Evolutionary conservation across 139 green algal genomes (phyloP), one percentile per base, ranked within the genome.

Genomic region (Haematococcus lacustris): DNA sequence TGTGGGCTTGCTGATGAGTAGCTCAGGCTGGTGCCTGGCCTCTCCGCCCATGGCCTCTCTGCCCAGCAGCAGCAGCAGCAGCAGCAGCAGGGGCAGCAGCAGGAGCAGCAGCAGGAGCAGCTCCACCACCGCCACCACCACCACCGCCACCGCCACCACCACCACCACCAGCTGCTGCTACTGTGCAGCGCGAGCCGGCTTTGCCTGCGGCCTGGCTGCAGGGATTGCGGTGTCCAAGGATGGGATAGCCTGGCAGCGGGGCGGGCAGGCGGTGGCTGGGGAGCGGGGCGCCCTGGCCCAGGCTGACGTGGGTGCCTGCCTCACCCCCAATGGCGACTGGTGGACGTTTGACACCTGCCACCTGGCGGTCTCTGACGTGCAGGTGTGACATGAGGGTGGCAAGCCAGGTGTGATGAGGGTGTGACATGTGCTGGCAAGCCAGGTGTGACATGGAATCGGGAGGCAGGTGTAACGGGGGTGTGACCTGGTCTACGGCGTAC

Each of bases 261-360:
- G 87, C 28, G 13, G 13, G 2, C 82, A 77, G 0, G 37, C 39
- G 0, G 74, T 96, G 5, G 75, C 73, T 68, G 90, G 88, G 0
- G 68, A 71, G 30, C 65, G 81, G 3, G 86, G 83, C 26, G 68
- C 62, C 32, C 33, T 53, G 13, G 79, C 51, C n/a, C n/a, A 23
- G 9, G 23, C 38, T 2, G 90, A 95, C 51, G 90, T 94, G 33
- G 91, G 91, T 13, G 47, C 70, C 1, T 72, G 87, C 33, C 74
- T 97, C 34, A 41, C 35, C 3, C 86, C 90, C 35, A 95, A 92
- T 72, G 68, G 50, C 65, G 84, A 91, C 68, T 98, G 94, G 94
- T 98, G 93, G 93, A 88, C 78, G 60, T 90, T 93, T 38, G 94
- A 98, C 85, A 97, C 92, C 0, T 78, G 75, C 61, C 88, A 96